phyloP scores from a whole-genome alignment of 768 basidiomycete genomes.

The Tricholoma furcatifolium region DNA sequence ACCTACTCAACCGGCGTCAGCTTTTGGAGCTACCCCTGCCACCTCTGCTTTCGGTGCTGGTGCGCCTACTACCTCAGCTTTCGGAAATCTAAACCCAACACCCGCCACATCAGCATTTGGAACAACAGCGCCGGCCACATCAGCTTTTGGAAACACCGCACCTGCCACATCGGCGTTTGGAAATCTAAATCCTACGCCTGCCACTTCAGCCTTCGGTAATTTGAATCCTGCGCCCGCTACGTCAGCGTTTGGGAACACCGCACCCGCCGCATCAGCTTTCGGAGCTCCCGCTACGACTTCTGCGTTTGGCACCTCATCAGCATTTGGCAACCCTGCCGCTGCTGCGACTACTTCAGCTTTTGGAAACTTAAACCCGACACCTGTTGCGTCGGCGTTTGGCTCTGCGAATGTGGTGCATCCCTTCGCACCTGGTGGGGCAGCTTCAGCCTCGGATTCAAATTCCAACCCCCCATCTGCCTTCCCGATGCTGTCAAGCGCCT shows the following conservation, averaged over 20 bases:
- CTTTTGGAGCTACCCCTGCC: constrained; percentile 22
- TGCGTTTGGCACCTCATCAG: constrained; percentile 9
- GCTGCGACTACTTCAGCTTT: constrained; percentile 18
- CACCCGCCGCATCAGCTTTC: constrained; percentile 6
- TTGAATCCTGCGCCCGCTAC: constrained; percentile 16
- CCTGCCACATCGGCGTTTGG: constrained; percentile 6
- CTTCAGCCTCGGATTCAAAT: not conserved
- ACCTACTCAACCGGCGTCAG: constrained; percentile 13
- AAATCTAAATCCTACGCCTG: not conserved
- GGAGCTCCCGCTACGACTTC: not conserved
- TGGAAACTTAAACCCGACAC: constrained; percentile 6
- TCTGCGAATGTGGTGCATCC: constrained; percentile 3
- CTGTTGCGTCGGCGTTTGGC: constrained; percentile 24
- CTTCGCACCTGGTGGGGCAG: constrained; percentile 10
- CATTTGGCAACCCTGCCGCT: constrained; percentile 23
- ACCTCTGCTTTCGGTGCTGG: constrained; percentile 19
- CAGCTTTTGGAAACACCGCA: constrained; percentile 21
- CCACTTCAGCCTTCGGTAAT: constrained; percentile 24
- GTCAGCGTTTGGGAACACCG: constrained; percentile 21
- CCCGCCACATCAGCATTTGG: constrained; percentile 23
- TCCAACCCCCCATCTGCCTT: constrained; percentile 1
- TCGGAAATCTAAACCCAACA: constrained; percentile 1
- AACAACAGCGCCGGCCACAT: constrained; percentile 13
- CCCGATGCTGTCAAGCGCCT: constrained; percentile 8
- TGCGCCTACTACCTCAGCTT: constrained; percentile 4